Conservation (phyloP, 2,329 filamentous ascomycete genomes). For the Ascochyta rabiei region DNA sequence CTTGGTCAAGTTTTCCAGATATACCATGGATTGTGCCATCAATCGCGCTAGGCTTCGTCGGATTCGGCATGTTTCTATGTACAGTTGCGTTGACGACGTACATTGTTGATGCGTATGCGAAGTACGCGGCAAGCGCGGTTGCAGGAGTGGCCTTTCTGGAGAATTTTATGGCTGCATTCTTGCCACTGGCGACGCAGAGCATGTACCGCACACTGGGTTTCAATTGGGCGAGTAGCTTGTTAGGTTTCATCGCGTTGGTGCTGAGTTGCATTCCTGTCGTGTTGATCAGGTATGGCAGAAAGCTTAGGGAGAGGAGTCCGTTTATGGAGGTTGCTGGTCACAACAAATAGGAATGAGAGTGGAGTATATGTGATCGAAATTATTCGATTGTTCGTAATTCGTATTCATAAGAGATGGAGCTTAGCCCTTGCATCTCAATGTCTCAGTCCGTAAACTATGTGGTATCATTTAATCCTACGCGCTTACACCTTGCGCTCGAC, state of each 20-base stretch:
- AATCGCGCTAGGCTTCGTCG: constrained; percentile 56
- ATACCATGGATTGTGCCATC: constrained; percentile 57
- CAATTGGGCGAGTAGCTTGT: constrained; percentile 56
- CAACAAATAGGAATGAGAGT: constrained; percentile 8
- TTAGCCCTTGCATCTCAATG: constrained; percentile 7
- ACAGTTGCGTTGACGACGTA: constrained; percentile 57
- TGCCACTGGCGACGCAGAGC: constrained; percentile 54
- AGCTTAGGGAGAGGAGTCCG: constrained; percentile 48
- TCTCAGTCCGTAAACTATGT: not conserved
- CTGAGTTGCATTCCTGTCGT: constrained; percentile 55
- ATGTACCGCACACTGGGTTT: constrained; percentile 58
- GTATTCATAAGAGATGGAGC: constrained; percentile 12
- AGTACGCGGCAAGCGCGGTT: constrained; percentile 57
- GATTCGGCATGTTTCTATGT: constrained; percentile 57
- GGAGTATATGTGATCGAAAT: not conserved
- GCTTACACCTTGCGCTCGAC: constrained; percentile 29
- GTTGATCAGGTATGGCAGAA: constrained; percentile 50
- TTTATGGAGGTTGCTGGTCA: constrained; percentile 46
- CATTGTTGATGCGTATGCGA: constrained; percentile 57
- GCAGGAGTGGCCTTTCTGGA: constrained; percentile 57
- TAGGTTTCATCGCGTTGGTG: constrained; percentile 53
- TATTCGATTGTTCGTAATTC: not conserved
- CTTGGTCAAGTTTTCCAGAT: constrained; percentile 53
- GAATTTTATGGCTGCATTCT: constrained; percentile 56
- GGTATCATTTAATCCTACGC: not conserved